phyloP scores from a whole-genome alignment of 1,284 basidiomycete species.

The Marasmius oreades region DNA sequence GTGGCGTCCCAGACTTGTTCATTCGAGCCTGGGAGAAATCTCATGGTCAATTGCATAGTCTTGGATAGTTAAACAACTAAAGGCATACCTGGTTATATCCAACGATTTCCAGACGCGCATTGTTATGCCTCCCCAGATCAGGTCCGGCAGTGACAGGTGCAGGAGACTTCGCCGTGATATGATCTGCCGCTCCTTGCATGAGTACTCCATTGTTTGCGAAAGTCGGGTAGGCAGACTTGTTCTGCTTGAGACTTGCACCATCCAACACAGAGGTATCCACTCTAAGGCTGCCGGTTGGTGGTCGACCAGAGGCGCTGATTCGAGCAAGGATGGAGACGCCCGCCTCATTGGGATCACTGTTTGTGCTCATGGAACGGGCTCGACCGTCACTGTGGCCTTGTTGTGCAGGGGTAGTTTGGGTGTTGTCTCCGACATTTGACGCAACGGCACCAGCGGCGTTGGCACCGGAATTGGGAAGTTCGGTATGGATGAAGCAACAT shows the following conservation, averaged over 20 bases:
- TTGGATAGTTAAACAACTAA: conserved; percentile 11
- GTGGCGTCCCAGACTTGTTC: conserved; percentile 42
- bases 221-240: conserved; percentile 79
- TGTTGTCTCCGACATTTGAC: conserved; percentile 34
- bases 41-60: conserved; percentile 7
- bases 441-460: conserved; percentile 36
- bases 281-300: conserved; percentile 61
- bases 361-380: conserved; percentile 64
- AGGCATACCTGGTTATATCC: conserved; percentile 60
- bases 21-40: conserved; percentile 36
- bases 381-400: conserved; percentile 48
- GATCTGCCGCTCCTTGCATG: conserved; percentile 54
- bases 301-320: conserved; percentile 61
- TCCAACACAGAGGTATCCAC: conserved; percentile 71
- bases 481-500: conserved; percentile 89
- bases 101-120: conserved; percentile 64
- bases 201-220: conserved; percentile 71
- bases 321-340: conserved; percentile 70
- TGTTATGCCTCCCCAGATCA: conserved; percentile 71
- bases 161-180: conserved; percentile 60
- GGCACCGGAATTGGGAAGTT: conserved; percentile 61
- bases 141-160: conserved; percentile 78
- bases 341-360: conserved; percentile 73
- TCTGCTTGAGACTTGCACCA: conserved; percentile 61
- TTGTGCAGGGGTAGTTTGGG: not conserved